Conservation (phyloP, 139 green algal genomes). For the Volvox reticuliferus region DNA sequence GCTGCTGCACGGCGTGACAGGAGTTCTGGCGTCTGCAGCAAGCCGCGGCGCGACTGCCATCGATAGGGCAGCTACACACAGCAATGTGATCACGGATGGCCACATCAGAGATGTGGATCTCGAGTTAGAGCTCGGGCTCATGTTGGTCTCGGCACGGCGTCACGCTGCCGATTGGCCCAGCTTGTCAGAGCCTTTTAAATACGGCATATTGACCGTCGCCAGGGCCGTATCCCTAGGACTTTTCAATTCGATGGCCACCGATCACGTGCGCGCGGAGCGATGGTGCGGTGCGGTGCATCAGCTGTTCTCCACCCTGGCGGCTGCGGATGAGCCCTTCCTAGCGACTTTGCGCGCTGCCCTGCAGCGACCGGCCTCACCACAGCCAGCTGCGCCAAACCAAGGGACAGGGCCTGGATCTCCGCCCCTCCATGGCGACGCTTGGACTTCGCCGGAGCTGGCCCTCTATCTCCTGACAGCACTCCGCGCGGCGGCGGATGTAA, state of each 20-base stretch:
- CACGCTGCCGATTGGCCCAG: conserved; percentile 23
- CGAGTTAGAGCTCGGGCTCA: neutral
- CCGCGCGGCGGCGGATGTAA: neutral
- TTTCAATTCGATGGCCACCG: neutral
- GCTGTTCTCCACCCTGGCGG: conserved; percentile 46
- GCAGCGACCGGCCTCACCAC: neutral
- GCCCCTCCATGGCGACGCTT: neutral
- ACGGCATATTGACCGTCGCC: conserved; percentile 46
- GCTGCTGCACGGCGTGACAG: conserved; percentile 41
- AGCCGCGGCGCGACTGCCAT: neutral
- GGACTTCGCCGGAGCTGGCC: neutral
- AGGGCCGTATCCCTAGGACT: neutral
- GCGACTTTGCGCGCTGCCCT: neutral
- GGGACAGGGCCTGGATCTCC: neutral
- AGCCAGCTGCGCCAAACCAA: neutral
- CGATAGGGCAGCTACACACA: neutral
- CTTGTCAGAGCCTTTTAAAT: conserved; percentile 44
- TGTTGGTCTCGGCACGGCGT: conserved; percentile 33
- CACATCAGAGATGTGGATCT: neutral
- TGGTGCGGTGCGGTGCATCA: conserved; percentile 28
- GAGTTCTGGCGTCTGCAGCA: neutral
- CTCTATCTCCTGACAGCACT: neutral
- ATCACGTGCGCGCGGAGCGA: neutral
- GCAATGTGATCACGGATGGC: neutral
- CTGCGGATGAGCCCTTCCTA: neutral